phyloP scores from a whole-genome alignment of 495 filamentous ascomycete species.

The Penicillium paradoxum region DNA sequence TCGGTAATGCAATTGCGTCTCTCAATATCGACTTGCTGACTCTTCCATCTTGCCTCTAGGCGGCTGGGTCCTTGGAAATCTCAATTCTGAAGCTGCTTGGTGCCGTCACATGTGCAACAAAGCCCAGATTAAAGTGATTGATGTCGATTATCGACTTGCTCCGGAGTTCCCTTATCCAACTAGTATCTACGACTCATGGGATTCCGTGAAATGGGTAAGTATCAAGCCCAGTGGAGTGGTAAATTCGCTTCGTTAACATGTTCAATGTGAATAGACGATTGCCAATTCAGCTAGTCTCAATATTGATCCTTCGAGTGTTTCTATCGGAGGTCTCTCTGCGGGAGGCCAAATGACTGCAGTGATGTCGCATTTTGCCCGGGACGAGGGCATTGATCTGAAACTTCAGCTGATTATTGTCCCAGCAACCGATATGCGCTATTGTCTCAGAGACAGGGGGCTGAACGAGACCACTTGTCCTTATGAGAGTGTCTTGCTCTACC shows the following conservation, averaged over 20 bases:
- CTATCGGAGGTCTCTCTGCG: constrained; percentile 45
- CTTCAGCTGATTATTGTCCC: constrained; percentile 24
- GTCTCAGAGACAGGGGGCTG: neutral
- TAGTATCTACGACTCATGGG: constrained; percentile 33
- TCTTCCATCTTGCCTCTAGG: constrained; percentile 8
- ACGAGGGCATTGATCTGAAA: constrained; percentile 30
- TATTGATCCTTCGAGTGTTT: constrained; percentile 48
- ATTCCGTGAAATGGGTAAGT: constrained; percentile 33
- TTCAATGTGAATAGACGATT: constrained; percentile 16
- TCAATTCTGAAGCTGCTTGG: constrained; percentile 33
- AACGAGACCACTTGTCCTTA: constrained; percentile 15
- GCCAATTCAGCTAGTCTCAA: constrained; percentile 24
- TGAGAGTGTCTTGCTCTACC: constrained; percentile 16
- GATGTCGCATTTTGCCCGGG: constrained; percentile 42
- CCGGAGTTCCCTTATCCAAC: constrained; percentile 28
- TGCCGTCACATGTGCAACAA: constrained; percentile 42
- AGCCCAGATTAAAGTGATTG: constrained; percentile 37
- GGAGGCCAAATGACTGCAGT: constrained; percentile 40
- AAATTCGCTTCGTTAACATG: neutral
- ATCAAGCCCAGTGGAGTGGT: too few species aligned
- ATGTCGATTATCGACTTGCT: constrained; percentile 34
- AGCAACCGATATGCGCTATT: constrained; percentile 26
- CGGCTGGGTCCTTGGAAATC: constrained; percentile 43
- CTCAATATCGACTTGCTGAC: neutral
- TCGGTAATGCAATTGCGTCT: neutral